Conservation (phyloP, 495 filamentous ascomycete genomes). For the Penicillium malachiteum region DNA sequence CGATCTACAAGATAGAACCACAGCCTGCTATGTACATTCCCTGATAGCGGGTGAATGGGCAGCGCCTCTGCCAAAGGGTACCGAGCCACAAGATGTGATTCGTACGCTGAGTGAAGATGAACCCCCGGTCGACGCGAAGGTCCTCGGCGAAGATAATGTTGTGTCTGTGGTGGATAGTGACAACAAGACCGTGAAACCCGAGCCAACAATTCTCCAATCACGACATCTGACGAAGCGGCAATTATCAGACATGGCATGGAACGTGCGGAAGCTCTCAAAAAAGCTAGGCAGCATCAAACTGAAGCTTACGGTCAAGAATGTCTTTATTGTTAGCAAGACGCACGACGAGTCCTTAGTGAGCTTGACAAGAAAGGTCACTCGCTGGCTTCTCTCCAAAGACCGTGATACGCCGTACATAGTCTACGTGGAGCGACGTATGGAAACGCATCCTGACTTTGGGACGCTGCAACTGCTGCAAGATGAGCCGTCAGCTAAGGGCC, state of each 20-base stretch:
- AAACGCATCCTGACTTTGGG: constrained; percentile 69
- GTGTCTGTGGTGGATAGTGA: constrained; percentile 24
- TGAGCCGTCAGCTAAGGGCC: constrained; percentile 52
- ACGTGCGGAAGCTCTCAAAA: constrained; percentile 86
- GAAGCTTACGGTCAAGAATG: constrained; percentile 73
- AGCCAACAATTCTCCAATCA: constrained; percentile 47
- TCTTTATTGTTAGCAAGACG: constrained; percentile 88
- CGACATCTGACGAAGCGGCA: constrained; percentile 86
- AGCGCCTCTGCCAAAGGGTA: constrained; percentile 11
- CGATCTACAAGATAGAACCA: constrained; percentile 46
- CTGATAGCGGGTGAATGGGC: constrained; percentile 62
- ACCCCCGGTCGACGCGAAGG: constrained; percentile 16
- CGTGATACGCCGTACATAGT: constrained; percentile 70
- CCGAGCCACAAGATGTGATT: constrained; percentile 33
- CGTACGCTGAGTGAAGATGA: constrained; percentile 24
- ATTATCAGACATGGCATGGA: constrained; percentile 92
- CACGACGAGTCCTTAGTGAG: constrained; percentile 79
- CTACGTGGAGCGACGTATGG: constrained; percentile 73
- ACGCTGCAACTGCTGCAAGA: constrained; percentile 57
- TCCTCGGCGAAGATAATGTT: constrained; percentile 16
- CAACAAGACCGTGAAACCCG: constrained; percentile 15
- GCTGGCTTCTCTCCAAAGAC: constrained; percentile 82
- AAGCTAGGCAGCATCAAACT: constrained; percentile 75
- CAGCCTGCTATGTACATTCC: constrained; percentile 81
- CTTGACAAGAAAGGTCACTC: constrained; percentile 71